Conservation (phyloP, 768 basidiomycete species). For the Collybiopsis luxurians region DNA sequence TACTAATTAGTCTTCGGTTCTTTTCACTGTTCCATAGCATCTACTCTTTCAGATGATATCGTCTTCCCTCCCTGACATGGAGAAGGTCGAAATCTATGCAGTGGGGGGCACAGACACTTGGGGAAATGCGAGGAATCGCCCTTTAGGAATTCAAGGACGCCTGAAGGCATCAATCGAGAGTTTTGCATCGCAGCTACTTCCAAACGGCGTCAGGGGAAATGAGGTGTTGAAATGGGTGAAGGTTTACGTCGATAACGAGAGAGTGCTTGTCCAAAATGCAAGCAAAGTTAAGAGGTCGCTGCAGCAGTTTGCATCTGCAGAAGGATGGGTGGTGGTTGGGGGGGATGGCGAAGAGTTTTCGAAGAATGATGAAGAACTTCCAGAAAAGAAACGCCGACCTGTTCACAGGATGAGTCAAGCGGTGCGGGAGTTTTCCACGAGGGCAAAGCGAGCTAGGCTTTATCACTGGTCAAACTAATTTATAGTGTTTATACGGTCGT, state of each 20-base stretch:
- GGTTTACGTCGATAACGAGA: conserved; percentile 1
- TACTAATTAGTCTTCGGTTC: not conserved
- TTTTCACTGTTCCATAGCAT: not conserved
- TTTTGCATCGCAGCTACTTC: not conserved
- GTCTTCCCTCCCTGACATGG: not conserved
- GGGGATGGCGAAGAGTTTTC: no score
- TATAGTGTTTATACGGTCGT: no score
- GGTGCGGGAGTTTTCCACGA: no score
- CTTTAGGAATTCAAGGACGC: not conserved
- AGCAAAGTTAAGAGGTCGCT: not conserved
- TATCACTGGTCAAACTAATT: no score
- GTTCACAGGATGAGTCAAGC: no score
- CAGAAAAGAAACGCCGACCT: no score
- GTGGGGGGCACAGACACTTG: not conserved
- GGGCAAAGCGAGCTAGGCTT: no score
- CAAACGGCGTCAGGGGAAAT: no score
- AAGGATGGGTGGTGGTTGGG: no score
- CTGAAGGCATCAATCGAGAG: not conserved
- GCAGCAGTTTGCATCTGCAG: no score
- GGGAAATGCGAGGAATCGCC: not conserved
- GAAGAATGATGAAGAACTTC: no score
- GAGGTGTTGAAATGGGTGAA: conserved; percentile 3
- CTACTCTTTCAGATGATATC: not conserved
- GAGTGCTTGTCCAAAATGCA: not conserved
- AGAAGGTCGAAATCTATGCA: not conserved